Base-by-base conservation (phyloP, 129 eudicot species). In the carrot (Daucus carota) region DNA sequence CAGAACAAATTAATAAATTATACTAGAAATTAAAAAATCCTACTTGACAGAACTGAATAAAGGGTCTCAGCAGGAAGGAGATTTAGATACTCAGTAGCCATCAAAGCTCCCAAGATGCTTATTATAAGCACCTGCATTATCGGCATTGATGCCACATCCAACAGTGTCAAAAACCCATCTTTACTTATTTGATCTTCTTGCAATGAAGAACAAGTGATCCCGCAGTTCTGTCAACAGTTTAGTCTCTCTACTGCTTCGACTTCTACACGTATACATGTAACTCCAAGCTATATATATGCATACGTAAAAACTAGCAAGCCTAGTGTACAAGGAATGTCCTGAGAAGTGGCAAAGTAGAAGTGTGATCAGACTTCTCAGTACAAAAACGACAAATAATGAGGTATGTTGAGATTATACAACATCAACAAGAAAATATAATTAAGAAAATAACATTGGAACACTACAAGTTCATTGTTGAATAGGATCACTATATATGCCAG, bases 61-160 rank as follows among this genome's bases (percentile, higher is more conserved):
- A 62, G 69, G 2, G 20, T 14, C 18, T 34, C 72, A 8, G 41
- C 73, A 0, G 87, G 77, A 42, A 86, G 90, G 32, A 86, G 60
- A 79, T 84, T 79, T 73, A 86, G 79, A 76, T 79, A 84, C 13
- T 86, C 73, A 16, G 90, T 84, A 73, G 90, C 90, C 88, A 86
- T 86, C 73, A 81, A n/a, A 28, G 86, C 88, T 74, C 90, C 90
- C 41, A 81, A 42, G 6, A 73, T 8, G 48, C 84, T 81, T 42
- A 86, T 70, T 52, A 86, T 52, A 76, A 86, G 77, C 73, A 86
- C 84, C 80, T 86, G 81, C 31, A 86, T 15, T 26, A 80, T 83
- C 22, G 89, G 89, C 89, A 86, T 83, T 17, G 87, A 77, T 45
- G 89, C 87, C 79, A 81, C 82, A 78, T 75, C 79, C 20, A 86